phyloP scores from a whole-genome alignment of 1,284 basidiomycete species.

The Pterulicium gracile region DNA sequence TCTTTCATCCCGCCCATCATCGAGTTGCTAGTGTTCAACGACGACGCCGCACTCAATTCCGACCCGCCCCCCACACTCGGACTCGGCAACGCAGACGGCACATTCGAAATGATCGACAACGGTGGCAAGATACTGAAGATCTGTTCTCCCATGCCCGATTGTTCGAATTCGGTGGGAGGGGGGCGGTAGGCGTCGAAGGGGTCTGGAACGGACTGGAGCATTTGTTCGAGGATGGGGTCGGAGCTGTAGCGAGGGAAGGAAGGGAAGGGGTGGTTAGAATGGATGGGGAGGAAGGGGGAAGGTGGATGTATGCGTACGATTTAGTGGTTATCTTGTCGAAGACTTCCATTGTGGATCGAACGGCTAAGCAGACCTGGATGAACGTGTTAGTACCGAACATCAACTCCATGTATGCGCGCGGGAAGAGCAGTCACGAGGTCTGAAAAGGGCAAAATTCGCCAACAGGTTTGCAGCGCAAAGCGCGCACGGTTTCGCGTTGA shows the following conservation, averaged over 20 bases:
- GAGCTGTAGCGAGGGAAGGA: constrained; percentile 38
- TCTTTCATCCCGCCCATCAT: constrained; percentile 6
- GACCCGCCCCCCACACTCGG: constrained; percentile 29
- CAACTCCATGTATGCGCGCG: too few relatives aligned
- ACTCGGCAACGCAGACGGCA: constrained; percentile 36
- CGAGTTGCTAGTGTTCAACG: constrained; percentile 21
- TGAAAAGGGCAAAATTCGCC: too few relatives aligned
- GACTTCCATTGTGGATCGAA: constrained; percentile 72
- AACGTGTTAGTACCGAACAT: too few relatives aligned
- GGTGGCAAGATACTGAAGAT: constrained; percentile 90
- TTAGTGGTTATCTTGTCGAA: constrained; percentile 84
- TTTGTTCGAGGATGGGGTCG: constrained; percentile 84
- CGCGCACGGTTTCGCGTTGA: too few relatives aligned
- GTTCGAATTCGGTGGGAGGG: constrained; percentile 68
- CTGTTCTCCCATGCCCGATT: constrained; percentile 26
- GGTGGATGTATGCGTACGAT: constrained; percentile 43
- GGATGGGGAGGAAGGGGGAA: constrained; percentile 5
- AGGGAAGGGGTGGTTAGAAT: constrained; percentile 9
- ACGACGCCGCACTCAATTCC: constrained; percentile 32
- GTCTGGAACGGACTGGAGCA: constrained; percentile 84
- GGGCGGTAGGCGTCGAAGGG: constrained; percentile 91
- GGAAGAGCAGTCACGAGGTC: too few relatives aligned
- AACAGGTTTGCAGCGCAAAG: too few relatives aligned
- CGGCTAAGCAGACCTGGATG: constrained; percentile 66
- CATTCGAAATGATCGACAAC: constrained; percentile 58